These are phyloP conservation scores for Zygosaccharomyces gambellarensis DNA, from an alignment of 805 yeast species.

Conservation along the genomic window DNA sequence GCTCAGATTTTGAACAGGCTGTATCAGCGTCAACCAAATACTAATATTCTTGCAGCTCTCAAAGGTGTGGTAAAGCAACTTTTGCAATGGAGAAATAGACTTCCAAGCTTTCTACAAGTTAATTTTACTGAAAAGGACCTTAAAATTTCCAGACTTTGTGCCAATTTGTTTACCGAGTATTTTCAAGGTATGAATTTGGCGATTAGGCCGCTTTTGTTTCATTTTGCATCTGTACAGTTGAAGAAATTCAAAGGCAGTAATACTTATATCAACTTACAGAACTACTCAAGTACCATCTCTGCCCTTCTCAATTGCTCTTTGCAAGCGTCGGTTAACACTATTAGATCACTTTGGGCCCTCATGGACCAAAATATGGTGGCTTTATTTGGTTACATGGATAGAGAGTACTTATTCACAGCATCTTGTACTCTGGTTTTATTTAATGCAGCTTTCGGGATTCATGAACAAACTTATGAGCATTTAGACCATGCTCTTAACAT, in stretches of 20 bases:
- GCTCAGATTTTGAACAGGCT: slow-evolving; percentile 65
- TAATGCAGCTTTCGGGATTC: slow-evolving; percentile 77
- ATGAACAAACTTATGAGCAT: slow-evolving; percentile 66
- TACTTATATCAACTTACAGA: slow-evolving; percentile 57
- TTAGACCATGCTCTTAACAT: slow-evolving; percentile 66
- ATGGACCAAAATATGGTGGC: slow-evolving; percentile 80
- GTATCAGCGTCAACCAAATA: slow-evolving; percentile 70
- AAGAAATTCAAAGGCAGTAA: slow-evolving; percentile 45
- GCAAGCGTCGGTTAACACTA: slow-evolving; percentile 74
- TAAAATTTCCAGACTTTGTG: slow-evolving; percentile 58
- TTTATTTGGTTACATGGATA: slow-evolving; percentile 79
- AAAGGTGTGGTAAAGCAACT: slow-evolving; percentile 64
- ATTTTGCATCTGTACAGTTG: slow-evolving; percentile 65
- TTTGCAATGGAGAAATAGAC: slow-evolving; percentile 59
- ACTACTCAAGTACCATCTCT: slow-evolving; percentile 63
- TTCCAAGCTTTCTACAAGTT: slow-evolving; percentile 61
- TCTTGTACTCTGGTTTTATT: slow-evolving; percentile 69
- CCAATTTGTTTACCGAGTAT: slow-evolving; percentile 76
- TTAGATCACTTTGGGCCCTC: slow-evolving; percentile 67
- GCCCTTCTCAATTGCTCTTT: slow-evolving; percentile 69
- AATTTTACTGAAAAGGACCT: slow-evolving; percentile 52
- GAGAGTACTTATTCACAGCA: slow-evolving; percentile 74
- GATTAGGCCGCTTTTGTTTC: slow-evolving; percentile 70
- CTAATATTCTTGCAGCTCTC: slow-evolving; percentile 70
- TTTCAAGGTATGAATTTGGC: slow-evolving; percentile 79